These are phyloP conservation scores for Apiospora rasikravindrae DNA, from an alignment of 2,329 filamentous ascomycete species.

Conservation along the genomic window DNA sequence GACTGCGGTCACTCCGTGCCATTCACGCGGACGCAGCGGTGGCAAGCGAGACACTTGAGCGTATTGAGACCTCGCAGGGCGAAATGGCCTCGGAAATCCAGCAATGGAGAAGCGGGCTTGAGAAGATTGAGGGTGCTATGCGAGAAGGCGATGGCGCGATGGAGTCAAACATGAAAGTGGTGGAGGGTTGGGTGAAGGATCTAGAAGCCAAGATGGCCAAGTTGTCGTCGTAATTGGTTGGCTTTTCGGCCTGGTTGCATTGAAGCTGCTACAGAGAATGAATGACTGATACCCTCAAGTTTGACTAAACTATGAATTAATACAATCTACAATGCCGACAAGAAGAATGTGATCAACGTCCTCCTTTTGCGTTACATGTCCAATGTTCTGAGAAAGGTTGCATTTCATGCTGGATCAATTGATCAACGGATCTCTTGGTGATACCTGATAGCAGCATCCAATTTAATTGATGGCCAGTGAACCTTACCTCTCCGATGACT, in stretches of 20 bases:
- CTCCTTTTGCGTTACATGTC: neutral
- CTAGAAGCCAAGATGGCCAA: constrained; percentile 78
- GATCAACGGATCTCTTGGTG: neutral
- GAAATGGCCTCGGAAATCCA: constrained; percentile 85
- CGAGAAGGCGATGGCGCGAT: constrained; percentile 72
- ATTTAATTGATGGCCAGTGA: neutral
- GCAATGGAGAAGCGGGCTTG: constrained; percentile 82
- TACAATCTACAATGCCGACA: neutral
- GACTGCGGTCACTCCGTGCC: constrained; percentile 79
- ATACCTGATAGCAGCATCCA: neutral
- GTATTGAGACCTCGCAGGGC: constrained; percentile 77
- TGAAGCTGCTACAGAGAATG: neutral
- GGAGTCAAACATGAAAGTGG: constrained; percentile 79
- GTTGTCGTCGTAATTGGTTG: constrained; percentile 49
- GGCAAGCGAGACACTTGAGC: constrained; percentile 77
- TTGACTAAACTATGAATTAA: neutral
- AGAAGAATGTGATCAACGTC: neutral
- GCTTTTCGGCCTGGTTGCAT: neutral
- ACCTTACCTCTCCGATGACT: neutral
- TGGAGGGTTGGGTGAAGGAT: constrained; percentile 88
- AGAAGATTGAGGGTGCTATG: constrained; percentile 78
- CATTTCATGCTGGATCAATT: neutral
- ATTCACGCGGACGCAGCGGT: constrained; percentile 88
- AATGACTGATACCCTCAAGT: constrained; percentile 43
- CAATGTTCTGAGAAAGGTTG: neutral